These are phyloP conservation scores for Uromyces viciae-fabae DNA, from an alignment of 1,284 basidiomycete species.

Conservation along the genomic window DNA sequence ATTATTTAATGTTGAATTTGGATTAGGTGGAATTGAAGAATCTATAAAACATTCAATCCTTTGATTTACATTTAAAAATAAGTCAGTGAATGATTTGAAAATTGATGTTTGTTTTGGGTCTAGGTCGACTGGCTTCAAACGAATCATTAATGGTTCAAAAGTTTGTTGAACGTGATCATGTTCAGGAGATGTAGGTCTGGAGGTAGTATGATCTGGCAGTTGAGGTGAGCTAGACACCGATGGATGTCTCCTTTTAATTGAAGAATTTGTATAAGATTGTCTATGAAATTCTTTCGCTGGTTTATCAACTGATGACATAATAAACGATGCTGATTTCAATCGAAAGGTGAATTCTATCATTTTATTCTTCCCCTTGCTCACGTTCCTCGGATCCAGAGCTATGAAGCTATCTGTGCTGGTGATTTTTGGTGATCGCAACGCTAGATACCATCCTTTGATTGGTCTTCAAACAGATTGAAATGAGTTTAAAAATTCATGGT, in stretches of 20 bases:
- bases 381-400: conserved; percentile 10
- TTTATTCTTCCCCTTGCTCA: conserved; percentile 21
- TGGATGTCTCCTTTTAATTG: not conserved
- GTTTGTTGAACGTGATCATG: not conserved
- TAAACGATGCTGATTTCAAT: not conserved
- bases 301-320: not conserved
- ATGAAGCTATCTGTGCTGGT: conserved; percentile 9
- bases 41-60: not conserved
- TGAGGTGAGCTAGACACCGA: conserved; percentile 13
- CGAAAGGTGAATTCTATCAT: conserved; percentile 10
- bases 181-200: not conserved
- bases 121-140: not conserved
- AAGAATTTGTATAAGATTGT: not conserved
- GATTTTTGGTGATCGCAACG: conserved; percentile 15
- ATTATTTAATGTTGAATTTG: not conserved
- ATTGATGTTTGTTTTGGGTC: conserved; percentile 4
- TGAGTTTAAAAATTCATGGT: not conserved
- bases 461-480: conserved; percentile 9
- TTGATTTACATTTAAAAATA: conserved; percentile 16
- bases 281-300: not conserved
- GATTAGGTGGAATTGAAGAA: not conserved
- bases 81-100: conserved; percentile 3
- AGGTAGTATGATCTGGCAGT: not conserved
- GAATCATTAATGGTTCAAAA: not conserved
- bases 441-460: conserved; percentile 42